phyloP scores from a whole-genome alignment of 768 basidiomycete species.

The Serendipita sp. region DNA sequence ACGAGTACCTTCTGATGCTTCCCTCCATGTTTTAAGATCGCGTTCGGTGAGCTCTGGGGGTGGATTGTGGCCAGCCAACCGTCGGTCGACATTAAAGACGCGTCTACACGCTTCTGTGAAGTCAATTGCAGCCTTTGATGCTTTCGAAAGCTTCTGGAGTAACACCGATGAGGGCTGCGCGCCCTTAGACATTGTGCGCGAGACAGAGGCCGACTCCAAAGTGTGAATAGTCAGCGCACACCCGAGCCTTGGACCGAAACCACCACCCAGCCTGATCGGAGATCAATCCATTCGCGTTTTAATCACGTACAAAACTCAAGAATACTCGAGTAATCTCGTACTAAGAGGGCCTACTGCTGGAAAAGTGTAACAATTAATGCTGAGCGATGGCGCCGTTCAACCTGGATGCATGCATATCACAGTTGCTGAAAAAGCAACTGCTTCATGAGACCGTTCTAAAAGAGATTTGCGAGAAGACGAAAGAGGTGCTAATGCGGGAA shows the following conservation, averaged over 20 bases:
- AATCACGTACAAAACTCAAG: no score
- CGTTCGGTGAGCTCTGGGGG: neutral
- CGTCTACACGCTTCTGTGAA: neutral
- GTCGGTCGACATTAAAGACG: neutral
- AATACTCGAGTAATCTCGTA: no score
- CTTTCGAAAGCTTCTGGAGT: neutral
- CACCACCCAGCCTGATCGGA: no score
- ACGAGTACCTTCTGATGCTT: neutral
- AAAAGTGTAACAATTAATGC: no score
- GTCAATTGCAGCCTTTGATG: neutral
- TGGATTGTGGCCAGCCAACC: neutral
- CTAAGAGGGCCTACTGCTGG: no score
- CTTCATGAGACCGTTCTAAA: constrained; percentile 86
- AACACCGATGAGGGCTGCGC: no score
- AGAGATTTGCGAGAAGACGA: constrained; percentile 99
- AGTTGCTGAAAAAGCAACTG: constrained; percentile 79
- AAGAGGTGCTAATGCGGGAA: constrained; percentile 97
- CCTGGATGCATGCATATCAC: constrained; percentile 90
- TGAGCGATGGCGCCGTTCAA: constrained; percentile 51
- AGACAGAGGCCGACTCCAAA: no score
- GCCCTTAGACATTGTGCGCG: no score
- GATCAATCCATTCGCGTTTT: no score
- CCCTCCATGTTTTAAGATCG: neutral
- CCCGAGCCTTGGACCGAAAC: no score
- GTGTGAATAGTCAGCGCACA: no score